A percentile compares a stretch with the other conserved stretches of the same genome.
These are phyloP conservation scores for Paramecium sexaurelia DNA, from an alignment of 73 alveolate genomes.

Conservation along the genomic window DNA sequence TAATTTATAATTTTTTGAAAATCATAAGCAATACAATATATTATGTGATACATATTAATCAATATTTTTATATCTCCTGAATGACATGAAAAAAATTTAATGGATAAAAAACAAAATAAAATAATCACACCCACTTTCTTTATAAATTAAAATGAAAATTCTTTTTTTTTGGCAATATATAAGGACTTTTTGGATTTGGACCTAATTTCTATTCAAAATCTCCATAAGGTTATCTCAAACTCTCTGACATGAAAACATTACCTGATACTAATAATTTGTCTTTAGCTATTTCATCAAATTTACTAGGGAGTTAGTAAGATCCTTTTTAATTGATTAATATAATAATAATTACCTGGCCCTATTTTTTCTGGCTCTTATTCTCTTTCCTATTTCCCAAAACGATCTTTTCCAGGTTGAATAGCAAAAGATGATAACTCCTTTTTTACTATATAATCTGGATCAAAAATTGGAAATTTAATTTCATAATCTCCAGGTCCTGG, in stretches of 20 bases:
- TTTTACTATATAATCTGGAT: slow-evolving; percentile 54
- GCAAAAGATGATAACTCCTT: slow-evolving; percentile 25
- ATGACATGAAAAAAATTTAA: too few species aligned
- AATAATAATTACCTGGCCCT: slow-evolving; percentile 4
- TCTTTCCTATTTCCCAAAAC: slow-evolving; percentile 10
- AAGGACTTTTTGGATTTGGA: slow-evolving; percentile 48
- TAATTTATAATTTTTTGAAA: too few species aligned
- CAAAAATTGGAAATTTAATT: slow-evolving; percentile 40
- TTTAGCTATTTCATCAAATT: slow-evolving; percentile 38
- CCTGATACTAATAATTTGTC: slow-evolving; percentile 34
- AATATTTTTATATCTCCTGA: too few species aligned
- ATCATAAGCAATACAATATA: too few species aligned
- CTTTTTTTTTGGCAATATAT: slow-evolving; percentile 59
- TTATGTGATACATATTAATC: too few species aligned
- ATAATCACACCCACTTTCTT: slow-evolving; percentile 56
- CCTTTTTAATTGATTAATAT: neutral
- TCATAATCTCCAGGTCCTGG: slow-evolving; percentile 67
- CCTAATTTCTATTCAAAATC: slow-evolving; percentile 57
- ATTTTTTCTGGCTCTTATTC: neutral
- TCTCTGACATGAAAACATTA: slow-evolving; percentile 46
- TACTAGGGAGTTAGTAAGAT: neutral
- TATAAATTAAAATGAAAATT: slow-evolving; percentile 48
- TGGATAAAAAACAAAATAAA: neutral
- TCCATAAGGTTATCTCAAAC: slow-evolving; percentile 59
- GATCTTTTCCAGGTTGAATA: slow-evolving; percentile 47